Evolutionary conservation across 1,284 basidiomycete species (phyloP).

Genomic region (Thelephora terrestris): DNA sequence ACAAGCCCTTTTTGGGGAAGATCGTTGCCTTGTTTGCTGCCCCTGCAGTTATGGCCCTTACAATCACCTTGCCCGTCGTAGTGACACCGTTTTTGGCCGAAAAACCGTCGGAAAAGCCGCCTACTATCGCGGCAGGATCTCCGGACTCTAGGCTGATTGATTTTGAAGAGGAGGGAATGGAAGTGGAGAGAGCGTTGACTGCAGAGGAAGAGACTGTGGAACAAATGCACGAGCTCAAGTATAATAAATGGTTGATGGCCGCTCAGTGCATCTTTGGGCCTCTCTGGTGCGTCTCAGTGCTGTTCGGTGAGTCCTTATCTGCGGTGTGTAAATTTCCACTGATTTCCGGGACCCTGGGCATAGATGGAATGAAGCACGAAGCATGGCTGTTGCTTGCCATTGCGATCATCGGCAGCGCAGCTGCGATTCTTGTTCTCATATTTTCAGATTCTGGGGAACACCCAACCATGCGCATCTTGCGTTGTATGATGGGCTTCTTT

Average conservation of each 20-base stretch:
- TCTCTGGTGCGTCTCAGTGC: slow-evolving; percentile 60
- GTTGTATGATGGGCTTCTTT: slow-evolving; percentile 83
- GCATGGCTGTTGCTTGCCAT: slow-evolving; percentile 49
- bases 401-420: slow-evolving; percentile 41
- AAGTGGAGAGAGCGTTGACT: slow-evolving; percentile 44
- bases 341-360: slow-evolving; percentile 3
- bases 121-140: slow-evolving; percentile 7
- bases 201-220: slow-evolving; percentile 59
- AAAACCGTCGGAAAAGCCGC: slow-evolving; percentile 36
- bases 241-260: slow-evolving; percentile 77
- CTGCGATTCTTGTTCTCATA: slow-evolving; percentile 46
- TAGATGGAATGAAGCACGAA: slow-evolving; percentile 48
- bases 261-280: slow-evolving; percentile 75
- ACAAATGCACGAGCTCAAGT: slow-evolving; percentile 52
- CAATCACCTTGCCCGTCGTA: slow-evolving; percentile 87
- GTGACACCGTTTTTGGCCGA: slow-evolving; percentile 44
- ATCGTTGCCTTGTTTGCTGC: slow-evolving; percentile 73
- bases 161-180: slow-evolving; percentile 58
- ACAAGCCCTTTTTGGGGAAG: slow-evolving; percentile 66
- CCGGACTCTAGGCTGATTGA: slow-evolving; percentile 37
- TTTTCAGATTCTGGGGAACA: slow-evolving; percentile 55
- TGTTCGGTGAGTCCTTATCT: slow-evolving; percentile 51
- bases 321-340: neutral
- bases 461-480: slow-evolving; percentile 51
- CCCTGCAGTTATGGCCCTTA: slow-evolving; percentile 80